Evolutionary conservation across 306 rosid genomes (phyloP), one percentile per base, ranked within the genome.

Genomic region (Hippophae tibetana): DNA sequence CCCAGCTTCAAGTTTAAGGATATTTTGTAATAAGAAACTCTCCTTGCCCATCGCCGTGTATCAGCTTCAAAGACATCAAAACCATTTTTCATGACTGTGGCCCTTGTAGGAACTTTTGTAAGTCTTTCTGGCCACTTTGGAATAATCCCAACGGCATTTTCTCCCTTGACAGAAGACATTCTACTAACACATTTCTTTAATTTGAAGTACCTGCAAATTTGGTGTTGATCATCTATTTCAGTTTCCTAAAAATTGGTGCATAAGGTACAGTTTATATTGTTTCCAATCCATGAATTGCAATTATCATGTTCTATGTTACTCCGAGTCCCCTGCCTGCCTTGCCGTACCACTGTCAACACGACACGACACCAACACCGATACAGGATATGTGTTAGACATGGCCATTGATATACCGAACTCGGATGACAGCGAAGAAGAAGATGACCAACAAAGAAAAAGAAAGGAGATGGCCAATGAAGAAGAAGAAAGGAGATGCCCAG

Each of bases 91-190:
- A 88, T 73, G 61, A 76, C 48, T 11, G 80, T 58, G 64, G 89
- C 80, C 67, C 99, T 84, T 51, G 85, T 60, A 54, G 86, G 84
- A 60, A 74, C 65, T 68, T 80, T 82, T 42, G 77, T 82, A 23
- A 93, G 72, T 87, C 99, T 86, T 9, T 65, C 86, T 40, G 99
- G 97, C 99, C 99, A 93, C 73, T 86, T 84, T 44, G 89, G 84
- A 66, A 88, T 93, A 52, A 8, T 48, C 60, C 95, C 99, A 60
- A 88, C 74, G 52, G 85, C 76, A 74, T 73, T 63, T 60, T 86
- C 90, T 72, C 93, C 99, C 74, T 78, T 79, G 72, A 83, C 69
- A 52, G 84, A 76, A 61, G 89, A 72, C 53, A 57, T 61, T 69
- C 81, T 75, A 70, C 85, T 84, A 43, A 80, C 87, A 43, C 99